Evolutionary conservation across 176 grass and related monocot genomes (phyloP).

Genomic region (bread wheat (Triticum aestivum)): IWGSC_CS_RefSeq_v2.1 NC_057809.1:523090277-523090776

Average conservation of each 20-base stretch:
- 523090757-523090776: too few species aligned
- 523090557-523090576: constrained; percentile 6
- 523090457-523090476: not conserved
- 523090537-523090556: not conserved
- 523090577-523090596: not conserved
- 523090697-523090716: too few species aligned
- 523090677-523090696: not conserved
- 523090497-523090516: not conserved
- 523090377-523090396: not conserved
- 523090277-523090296: constrained; percentile 63
- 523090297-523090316: constrained; percentile 8
- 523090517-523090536: not conserved
- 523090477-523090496: not conserved
- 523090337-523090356: not conserved
- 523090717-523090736: too few species aligned
- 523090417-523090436: not conserved
- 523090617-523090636: not conserved
- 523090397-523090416: not conserved
- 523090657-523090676: not conserved
- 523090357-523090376: not conserved
- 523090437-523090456: not conserved
- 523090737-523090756: too few species aligned
- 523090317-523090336: not conserved
- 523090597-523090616: constrained; percentile 2
- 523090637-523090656: not conserved